Evolutionary conservation across 768 basidiomycete species (phyloP).

Genomic region (Russula ochroleuca): DNA sequence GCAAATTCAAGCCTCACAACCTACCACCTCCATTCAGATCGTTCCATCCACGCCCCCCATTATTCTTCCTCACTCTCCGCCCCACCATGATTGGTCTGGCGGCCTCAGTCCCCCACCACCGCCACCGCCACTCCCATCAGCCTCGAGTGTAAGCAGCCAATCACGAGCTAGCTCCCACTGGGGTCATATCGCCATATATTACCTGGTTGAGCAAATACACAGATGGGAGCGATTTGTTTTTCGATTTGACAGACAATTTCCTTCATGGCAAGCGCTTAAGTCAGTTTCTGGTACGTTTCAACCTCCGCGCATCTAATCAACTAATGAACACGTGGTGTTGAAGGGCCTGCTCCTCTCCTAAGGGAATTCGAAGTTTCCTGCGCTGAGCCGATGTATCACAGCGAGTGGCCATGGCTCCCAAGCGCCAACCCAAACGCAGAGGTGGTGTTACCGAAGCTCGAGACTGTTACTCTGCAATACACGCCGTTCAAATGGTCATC

Average conservation of each 20-base stretch:
- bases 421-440: conserved; percentile 39
- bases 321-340: conserved; percentile 15
- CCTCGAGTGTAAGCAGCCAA: conserved; percentile 31
- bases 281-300: conserved; percentile 57
- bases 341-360: conserved; percentile 65
- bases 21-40: conserved; percentile 28
- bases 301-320: neutral
- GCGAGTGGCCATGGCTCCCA: conserved; percentile 76
- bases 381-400: conserved; percentile 50
- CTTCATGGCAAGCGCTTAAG: conserved; percentile 68
- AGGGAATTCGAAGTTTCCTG: conserved; percentile 76
- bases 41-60: conserved; percentile 26
- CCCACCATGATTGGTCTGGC: conserved; percentile 25
- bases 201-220: conserved; percentile 74
- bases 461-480: conserved; percentile 60
- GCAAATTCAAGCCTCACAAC: conserved; percentile 27
- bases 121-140: conserved; percentile 24
- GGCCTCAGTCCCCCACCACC: conserved; percentile 21
- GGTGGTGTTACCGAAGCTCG: conserved; percentile 44
- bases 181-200: conserved; percentile 78
- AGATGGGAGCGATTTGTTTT: conserved; percentile 81
- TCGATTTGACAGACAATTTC: conserved; percentile 71
- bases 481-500: conserved; percentile 77
- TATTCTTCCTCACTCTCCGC: conserved; percentile 27
- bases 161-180: conserved; percentile 56